These are phyloP conservation scores for Colletotrichum incanum DNA, from an alignment of 2,329 filamentous ascomycete species.

Conservation along the genomic window DNA sequence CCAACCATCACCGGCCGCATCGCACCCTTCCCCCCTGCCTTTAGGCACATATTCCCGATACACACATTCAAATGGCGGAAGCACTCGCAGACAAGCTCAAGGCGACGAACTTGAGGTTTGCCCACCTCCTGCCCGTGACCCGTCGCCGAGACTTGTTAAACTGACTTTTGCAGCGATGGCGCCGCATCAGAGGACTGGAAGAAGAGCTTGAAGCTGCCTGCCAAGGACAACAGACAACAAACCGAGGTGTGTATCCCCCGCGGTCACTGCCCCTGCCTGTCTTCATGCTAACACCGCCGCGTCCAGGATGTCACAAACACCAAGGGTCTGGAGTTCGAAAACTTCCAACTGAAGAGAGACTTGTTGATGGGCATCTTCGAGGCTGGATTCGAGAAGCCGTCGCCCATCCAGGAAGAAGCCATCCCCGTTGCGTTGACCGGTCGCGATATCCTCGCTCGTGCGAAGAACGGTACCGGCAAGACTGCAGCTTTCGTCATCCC, in stretches of 20 bases:
- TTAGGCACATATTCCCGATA: conserved; percentile 30
- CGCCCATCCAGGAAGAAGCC: conserved; percentile 98
- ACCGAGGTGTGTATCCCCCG: conserved; percentile 75
- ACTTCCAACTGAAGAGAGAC: conserved; percentile 95
- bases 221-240: conserved; percentile 83
- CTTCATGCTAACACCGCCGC: conserved; percentile 29
- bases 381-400: conserved; percentile 98
- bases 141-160: conserved; percentile 39
- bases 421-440: conserved; percentile 97
- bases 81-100: conserved; percentile 63
- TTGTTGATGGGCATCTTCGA: conserved; percentile 99
- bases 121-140: neutral
- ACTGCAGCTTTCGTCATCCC: conserved; percentile 98
- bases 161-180: conserved; percentile 64
- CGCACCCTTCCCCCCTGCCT: conserved; percentile 17
- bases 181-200: conserved; percentile 79
- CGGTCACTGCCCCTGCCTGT: neutral
- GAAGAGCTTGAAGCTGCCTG: conserved; percentile 78
- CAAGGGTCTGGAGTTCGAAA: conserved; percentile 97
- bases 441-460: conserved; percentile 93
- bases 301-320: conserved; percentile 95
- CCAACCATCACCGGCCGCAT: conserved; percentile 27
- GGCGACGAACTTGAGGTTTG: conserved; percentile 60
- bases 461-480: conserved; percentile 99
- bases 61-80: conserved; percentile 56